phyloP scores from a whole-genome alignment of 768 basidiomycete genomes.

The Mycena leptocephala region DNA sequence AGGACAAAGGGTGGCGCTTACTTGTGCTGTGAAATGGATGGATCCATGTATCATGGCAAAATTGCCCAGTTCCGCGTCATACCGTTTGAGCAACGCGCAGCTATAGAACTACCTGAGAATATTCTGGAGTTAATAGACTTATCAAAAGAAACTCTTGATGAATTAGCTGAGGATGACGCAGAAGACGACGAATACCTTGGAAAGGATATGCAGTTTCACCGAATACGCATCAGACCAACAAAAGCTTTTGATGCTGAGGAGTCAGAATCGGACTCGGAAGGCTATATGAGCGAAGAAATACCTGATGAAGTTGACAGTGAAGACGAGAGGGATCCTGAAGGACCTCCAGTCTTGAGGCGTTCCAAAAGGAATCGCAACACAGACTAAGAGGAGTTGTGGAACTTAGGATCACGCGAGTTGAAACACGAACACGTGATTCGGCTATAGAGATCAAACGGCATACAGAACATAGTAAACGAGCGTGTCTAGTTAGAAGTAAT shows the following conservation, averaged over 20 bases:
- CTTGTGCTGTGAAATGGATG: constrained; percentile 10
- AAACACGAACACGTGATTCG: too few relatives aligned
- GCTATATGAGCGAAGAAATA: not conserved
- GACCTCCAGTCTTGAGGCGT: not conserved
- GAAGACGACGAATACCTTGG: not conserved
- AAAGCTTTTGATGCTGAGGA: too few relatives aligned
- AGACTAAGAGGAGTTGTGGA: too few relatives aligned
- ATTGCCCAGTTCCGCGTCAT: constrained; percentile 27
- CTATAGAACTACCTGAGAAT: not conserved
- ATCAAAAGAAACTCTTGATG: not conserved
- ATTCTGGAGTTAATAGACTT: not conserved
- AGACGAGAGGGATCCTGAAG: too few relatives aligned
- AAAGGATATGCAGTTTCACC: constrained; percentile 3
- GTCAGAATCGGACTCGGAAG: not conserved
- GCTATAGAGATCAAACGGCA: too few relatives aligned
- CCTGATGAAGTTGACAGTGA: not conserved
- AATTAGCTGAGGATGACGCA: not conserved
- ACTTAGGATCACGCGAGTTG: too few relatives aligned
- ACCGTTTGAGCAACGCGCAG: constrained; percentile 31
- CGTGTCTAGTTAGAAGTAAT: too few relatives aligned
- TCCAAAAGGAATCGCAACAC: not conserved
- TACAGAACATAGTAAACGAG: too few relatives aligned
- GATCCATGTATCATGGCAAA: not conserved
- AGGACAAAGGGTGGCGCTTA: constrained; percentile 44
- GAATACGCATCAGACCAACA: not conserved